Conservation (phyloP, 345 rosid genomes). For the Gossypium raimondii region DNA sequence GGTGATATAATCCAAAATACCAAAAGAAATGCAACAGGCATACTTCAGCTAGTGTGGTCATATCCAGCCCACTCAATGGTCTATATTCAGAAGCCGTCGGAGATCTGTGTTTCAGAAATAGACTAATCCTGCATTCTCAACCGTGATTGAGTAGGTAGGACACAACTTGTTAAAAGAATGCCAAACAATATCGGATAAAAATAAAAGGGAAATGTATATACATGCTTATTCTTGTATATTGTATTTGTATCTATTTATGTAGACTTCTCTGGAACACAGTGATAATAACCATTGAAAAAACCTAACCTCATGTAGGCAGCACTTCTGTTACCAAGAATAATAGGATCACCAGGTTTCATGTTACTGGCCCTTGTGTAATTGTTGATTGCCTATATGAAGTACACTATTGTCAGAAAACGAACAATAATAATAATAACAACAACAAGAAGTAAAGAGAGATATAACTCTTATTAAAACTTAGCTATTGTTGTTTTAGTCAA, state of each 20-base stretch:
- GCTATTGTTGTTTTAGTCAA: background rate
- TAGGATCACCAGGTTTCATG: constrained; percentile 64
- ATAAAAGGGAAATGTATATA: background rate
- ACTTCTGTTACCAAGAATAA: constrained; percentile 78
- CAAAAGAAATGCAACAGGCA: constrained; percentile 17
- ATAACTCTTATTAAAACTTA: background rate
- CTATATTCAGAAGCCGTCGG: constrained; percentile 64
- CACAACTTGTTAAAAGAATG: background rate
- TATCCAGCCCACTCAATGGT: constrained; percentile 84
- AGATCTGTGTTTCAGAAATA: constrained; percentile 63
- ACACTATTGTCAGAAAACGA: constrained; percentile 14
- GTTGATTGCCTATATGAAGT: constrained; percentile 55
- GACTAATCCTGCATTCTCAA: constrained; percentile 57
- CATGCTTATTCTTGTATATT: background rate
- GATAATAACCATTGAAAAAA: constrained; percentile 9
- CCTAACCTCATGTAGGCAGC: constrained; percentile 74
- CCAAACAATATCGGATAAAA: constrained; percentile 1
- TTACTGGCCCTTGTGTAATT: constrained; percentile 71
- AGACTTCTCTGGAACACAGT: background rate
- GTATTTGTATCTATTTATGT: background rate
- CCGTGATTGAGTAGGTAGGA: background rate
- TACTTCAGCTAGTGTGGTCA: constrained; percentile 93
- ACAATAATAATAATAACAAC: background rate
- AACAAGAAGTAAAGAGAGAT: background rate
- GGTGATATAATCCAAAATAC: background rate